A percentile compares a stretch with the other conserved stretches of the same genome.
These are phyloP conservation scores for Nemania bipapillata DNA, from an alignment of 2,329 filamentous ascomycete species.

Conservation along the genomic window DNA sequence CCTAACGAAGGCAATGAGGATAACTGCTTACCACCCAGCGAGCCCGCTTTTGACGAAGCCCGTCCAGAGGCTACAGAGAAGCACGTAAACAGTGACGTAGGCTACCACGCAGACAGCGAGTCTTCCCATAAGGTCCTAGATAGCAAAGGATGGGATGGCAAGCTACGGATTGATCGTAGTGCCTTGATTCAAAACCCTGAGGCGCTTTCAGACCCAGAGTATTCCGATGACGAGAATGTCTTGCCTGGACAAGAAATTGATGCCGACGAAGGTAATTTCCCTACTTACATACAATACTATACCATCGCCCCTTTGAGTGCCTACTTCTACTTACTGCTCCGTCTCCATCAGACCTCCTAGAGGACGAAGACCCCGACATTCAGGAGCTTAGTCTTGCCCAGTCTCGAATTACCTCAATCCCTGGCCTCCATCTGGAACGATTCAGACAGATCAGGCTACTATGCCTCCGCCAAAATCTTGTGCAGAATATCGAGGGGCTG, in stretches of 20 bases:
- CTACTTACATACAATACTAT: too few species aligned
- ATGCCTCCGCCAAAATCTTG: conserved; percentile 92
- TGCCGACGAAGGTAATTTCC: conserved; percentile 77
- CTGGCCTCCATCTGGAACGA: conserved; percentile 81
- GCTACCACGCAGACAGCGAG: conserved; percentile 53
- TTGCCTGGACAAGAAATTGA: conserved; percentile 78
- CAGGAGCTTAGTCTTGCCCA: conserved; percentile 93
- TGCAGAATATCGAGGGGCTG: conserved; percentile 82
- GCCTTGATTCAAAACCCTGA: conserved; percentile 79
- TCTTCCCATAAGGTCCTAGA: conserved; percentile 63
- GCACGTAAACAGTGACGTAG: neutral
- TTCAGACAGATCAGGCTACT: conserved; percentile 81
- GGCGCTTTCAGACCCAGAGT: conserved; percentile 84
- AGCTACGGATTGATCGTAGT: conserved; percentile 78
- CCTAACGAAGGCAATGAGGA: conserved; percentile 45
- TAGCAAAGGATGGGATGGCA: conserved; percentile 84
- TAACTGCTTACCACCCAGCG: conserved; percentile 57
- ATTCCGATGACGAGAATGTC: conserved; percentile 78
- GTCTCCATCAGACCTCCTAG: conserved; percentile 63
- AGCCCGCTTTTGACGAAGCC: conserved; percentile 40
- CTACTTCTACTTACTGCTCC: conserved; percentile 34
- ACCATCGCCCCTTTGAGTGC: too few species aligned
- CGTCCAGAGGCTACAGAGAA: neutral
- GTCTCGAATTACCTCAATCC: conserved; percentile 81
- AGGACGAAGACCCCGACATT: conserved; percentile 68